phyloP scores from a whole-genome alignment of 176 grass and related monocot species.

The Oryza glaberrima region DNA sequence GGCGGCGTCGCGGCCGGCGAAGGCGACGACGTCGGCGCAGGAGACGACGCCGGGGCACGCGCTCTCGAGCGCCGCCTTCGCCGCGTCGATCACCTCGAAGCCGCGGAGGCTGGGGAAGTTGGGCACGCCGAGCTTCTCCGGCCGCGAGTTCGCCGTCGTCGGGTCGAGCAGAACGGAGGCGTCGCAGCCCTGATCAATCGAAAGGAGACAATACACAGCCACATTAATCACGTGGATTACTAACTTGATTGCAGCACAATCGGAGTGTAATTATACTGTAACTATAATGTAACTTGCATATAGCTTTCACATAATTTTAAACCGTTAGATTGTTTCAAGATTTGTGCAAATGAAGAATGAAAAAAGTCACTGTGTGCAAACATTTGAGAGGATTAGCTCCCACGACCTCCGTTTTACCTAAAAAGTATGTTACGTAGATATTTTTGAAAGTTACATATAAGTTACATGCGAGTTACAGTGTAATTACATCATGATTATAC shows the following conservation, averaged over 20 bases:
- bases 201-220: not conserved
- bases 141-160: conserved; percentile 4
- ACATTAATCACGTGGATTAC: not conserved
- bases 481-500: too few species aligned
- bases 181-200: conserved; percentile 39
- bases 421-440: too few species aligned
- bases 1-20: conserved; percentile 50
- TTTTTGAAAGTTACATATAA: too few species aligned
- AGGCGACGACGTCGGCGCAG: conserved; percentile 56
- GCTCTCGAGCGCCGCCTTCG: conserved; percentile 37
- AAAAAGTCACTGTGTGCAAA: too few species aligned
- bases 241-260: not conserved
- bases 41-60: conserved; percentile 47
- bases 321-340: too few species aligned
- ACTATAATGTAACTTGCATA: too few species aligned
- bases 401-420: too few species aligned
- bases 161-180: conserved; percentile 52
- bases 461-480: too few species aligned
- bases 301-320: too few species aligned
- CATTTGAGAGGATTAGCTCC: too few species aligned
- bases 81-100: conserved; percentile 49
- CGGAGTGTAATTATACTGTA: too few species aligned
- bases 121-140: conserved; percentile 41
- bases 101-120: conserved; percentile 47
- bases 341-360: too few species aligned